Conservation (phyloP, 1,284 basidiomycete genomes). For the Phellinidium pouzarii region DNA sequence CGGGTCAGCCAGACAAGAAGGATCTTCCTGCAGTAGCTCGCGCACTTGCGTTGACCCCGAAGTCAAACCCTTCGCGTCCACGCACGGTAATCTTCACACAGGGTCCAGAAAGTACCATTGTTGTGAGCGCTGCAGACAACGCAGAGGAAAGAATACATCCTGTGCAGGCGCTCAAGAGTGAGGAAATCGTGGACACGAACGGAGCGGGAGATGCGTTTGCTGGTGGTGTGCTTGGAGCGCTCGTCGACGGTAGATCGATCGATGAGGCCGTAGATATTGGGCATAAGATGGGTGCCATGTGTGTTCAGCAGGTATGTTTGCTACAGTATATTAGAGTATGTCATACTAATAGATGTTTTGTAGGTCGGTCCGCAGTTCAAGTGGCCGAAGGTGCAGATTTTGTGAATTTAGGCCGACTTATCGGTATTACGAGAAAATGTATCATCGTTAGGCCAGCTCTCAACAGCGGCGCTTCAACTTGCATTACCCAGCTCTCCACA, state of each 20-base stretch:
- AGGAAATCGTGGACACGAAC: slow-evolving; percentile 93
- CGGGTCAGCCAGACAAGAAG: slow-evolving; percentile 48
- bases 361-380: slow-evolving; percentile 73
- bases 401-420: slow-evolving; percentile 33
- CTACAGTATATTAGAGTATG: background rate
- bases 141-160: slow-evolving; percentile 49
- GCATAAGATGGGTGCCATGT: slow-evolving; percentile 87
- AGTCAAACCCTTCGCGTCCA: slow-evolving; percentile 65
- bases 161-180: slow-evolving; percentile 58
- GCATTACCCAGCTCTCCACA: slow-evolving; percentile 16
- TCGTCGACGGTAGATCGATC: slow-evolving; percentile 74
- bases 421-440: background rate
- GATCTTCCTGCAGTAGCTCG: slow-evolving; percentile 67
- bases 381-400: slow-evolving; percentile 69
- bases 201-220: slow-evolving; percentile 99
- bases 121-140: slow-evolving; percentile 61
- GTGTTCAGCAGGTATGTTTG: slow-evolving; percentile 70
- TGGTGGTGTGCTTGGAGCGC: slow-evolving; percentile 92
- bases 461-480: slow-evolving; percentile 16
- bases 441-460: slow-evolving; percentile 8
- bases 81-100: slow-evolving; percentile 92
- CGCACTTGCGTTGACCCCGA: slow-evolving; percentile 63
- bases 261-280: slow-evolving; percentile 81
- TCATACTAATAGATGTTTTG: slow-evolving; percentile 5
- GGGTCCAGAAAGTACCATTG: slow-evolving; percentile 75